Conservation (phyloP, 495 filamentous ascomycete species). For the Hypomontagnella submonticulosa region DNA sequence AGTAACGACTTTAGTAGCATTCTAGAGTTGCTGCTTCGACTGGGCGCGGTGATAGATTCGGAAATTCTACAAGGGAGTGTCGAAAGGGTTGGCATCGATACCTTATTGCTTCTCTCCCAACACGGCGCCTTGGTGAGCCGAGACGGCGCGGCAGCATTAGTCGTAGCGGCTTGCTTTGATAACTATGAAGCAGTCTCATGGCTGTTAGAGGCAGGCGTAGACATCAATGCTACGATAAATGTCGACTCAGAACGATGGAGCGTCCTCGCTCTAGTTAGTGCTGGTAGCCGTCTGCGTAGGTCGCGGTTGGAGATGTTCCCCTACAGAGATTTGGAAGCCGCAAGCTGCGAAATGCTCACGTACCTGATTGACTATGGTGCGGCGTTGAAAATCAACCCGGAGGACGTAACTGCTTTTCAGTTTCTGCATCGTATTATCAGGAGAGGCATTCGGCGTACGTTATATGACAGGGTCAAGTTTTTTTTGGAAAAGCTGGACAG, state of each 20-base stretch:
- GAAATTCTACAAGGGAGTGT: slow-evolving; percentile 14
- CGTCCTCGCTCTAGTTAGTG: slow-evolving; percentile 20
- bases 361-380: slow-evolving; percentile 29
- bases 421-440: slow-evolving; percentile 17
- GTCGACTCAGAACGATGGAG: not conserved
- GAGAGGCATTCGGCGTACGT: not conserved
- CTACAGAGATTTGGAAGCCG: too few species aligned
- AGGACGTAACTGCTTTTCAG: slow-evolving; percentile 11
- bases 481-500: not conserved
- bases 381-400: slow-evolving; percentile 16
- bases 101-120: slow-evolving; percentile 3
- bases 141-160: slow-evolving; percentile 20
- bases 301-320: too few species aligned
- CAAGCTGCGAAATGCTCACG: slow-evolving; percentile 27
- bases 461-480: slow-evolving; percentile 7
- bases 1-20: not conserved
- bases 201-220: slow-evolving; percentile 30
- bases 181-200: slow-evolving; percentile 35
- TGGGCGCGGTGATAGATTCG: slow-evolving; percentile 5
- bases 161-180: slow-evolving; percentile 20
- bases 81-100: not conserved
- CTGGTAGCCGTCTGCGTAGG: too few species aligned
- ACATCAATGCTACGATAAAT: slow-evolving; percentile 28
- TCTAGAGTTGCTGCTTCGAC: slow-evolving; percentile 3
- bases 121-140: slow-evolving; percentile 11